These are phyloP conservation scores for Sporothrix mexicana DNA, from an alignment of 2,329 filamentous ascomycete genomes.

Conservation along the genomic window DNA sequence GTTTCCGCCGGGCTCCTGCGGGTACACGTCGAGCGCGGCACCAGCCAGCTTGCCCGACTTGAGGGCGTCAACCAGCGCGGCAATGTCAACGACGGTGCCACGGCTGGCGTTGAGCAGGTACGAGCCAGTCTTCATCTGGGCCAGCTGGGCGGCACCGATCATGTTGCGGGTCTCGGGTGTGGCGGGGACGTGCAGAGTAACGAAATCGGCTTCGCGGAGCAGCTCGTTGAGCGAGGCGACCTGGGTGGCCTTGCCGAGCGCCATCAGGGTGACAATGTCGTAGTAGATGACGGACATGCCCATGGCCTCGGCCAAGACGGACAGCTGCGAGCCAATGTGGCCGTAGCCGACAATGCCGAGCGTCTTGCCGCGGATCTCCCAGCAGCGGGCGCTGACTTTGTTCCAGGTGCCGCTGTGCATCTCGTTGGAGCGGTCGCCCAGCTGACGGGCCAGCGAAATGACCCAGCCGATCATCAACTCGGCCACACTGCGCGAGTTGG, in stretches of 20 bases:
- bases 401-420: conserved; percentile 97
- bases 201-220: conserved; percentile 82
- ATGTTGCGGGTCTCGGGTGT: conserved; percentile 90
- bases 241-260: conserved; percentile 84
- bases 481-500: conserved; percentile 95
- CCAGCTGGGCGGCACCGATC: conserved; percentile 80
- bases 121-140: conserved; percentile 87
- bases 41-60: conserved; percentile 86
- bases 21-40: conserved; percentile 95
- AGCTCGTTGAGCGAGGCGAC: conserved; percentile 78
- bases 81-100: conserved; percentile 92
- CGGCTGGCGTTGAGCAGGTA: conserved; percentile 97
- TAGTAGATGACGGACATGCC: conserved; percentile 98
- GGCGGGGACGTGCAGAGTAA: conserved; percentile 94
- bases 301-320: conserved; percentile 94
- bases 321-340: conserved; percentile 95
- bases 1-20: conserved; percentile 90
- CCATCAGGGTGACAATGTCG: conserved; percentile 93
- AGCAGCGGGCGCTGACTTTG: conserved; percentile 95
- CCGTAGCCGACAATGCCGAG: conserved; percentile 96
- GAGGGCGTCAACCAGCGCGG: conserved; percentile 86
- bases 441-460: conserved; percentile 86
- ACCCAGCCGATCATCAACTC: conserved; percentile 96
- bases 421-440: conserved; percentile 91
- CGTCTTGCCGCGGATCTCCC: conserved; percentile 98